A percentile compares a stretch with the other conserved stretches of the same genome.
These are phyloP conservation scores for Ustilago loliicola DNA, from an alignment of 1,284 basidiomycete species.

Conservation along the genomic window DNA sequence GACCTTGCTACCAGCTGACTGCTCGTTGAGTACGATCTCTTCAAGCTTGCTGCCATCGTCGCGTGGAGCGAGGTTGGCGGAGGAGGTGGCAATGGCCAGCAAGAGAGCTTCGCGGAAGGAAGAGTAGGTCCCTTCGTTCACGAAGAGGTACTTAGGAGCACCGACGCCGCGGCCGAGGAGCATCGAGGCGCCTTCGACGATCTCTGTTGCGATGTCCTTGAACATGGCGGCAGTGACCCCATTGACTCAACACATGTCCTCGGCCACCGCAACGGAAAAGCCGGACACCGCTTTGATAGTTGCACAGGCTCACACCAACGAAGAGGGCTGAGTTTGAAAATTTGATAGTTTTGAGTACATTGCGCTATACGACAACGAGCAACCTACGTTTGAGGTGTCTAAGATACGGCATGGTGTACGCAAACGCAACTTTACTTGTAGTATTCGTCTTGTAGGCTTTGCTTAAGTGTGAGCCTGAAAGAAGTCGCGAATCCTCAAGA, in stretches of 20 bases:
- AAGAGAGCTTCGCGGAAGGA: slow-evolving; percentile 15
- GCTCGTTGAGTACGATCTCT: slow-evolving; percentile 10
- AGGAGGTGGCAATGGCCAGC: slow-evolving; percentile 16
- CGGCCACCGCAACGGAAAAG: too few relatives aligned
- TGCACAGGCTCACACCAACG: too few relatives aligned
- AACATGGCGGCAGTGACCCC: slow-evolving; percentile 7
- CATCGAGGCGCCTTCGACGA: slow-evolving; percentile 14
- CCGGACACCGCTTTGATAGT: too few relatives aligned
- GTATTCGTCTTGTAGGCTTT: too few relatives aligned
- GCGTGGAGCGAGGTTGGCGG: slow-evolving; percentile 16
- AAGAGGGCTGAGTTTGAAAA: too few relatives aligned
- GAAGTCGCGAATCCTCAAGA: slow-evolving; percentile 1
- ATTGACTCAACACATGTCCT: too few relatives aligned
- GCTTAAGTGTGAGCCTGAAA: neutral
- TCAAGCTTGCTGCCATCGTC: slow-evolving; percentile 19
- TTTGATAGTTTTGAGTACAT: too few relatives aligned
- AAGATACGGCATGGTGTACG: too few relatives aligned
- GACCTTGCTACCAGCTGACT: neutral
- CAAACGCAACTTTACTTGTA: too few relatives aligned
- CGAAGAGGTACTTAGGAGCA: slow-evolving; percentile 26
- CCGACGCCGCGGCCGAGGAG: slow-evolving; percentile 19
- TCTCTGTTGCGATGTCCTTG: slow-evolving; percentile 10
- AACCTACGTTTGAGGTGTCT: too few relatives aligned
- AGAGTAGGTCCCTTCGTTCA: slow-evolving; percentile 17
- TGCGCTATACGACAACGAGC: too few relatives aligned